Conservation (phyloP, 306 rosid genomes). For the Gastrolobium bilobum region DNA sequence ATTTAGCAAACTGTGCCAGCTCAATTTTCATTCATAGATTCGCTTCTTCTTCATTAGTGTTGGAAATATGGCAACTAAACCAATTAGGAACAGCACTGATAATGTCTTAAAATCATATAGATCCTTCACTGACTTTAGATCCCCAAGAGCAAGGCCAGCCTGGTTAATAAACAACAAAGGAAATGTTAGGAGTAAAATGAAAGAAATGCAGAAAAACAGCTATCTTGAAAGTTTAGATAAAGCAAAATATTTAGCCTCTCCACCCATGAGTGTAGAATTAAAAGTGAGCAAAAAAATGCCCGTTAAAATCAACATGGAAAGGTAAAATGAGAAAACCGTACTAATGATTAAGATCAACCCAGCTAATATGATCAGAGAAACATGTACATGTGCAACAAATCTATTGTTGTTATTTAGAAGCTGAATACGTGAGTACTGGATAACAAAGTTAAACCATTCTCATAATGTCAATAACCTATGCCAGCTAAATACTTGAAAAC, state of each 20-base stretch:
- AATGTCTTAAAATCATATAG: constrained; percentile 90
- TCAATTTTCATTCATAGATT: constrained; percentile 72
- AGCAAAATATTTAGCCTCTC: constrained; percentile 22
- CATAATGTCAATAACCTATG: constrained; percentile 13
- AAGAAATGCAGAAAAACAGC: constrained; percentile 18
- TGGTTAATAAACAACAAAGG: constrained; percentile 51
- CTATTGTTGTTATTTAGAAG: neutral
- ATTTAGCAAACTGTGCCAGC: constrained; percentile 4
- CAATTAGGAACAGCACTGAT: constrained; percentile 88
- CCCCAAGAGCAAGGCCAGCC: constrained; percentile 99
- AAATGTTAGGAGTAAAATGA: constrained; percentile 19
- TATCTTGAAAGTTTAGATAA: constrained; percentile 11
- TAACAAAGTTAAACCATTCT: constrained; percentile 26
- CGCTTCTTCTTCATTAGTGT: constrained; percentile 90
- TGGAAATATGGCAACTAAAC: constrained; percentile 78
- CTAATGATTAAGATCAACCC: constrained; percentile 5
- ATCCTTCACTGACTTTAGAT: constrained; percentile 92
- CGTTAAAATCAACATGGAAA: neutral
- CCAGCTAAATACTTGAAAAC: constrained; percentile 10
- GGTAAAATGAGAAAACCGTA: constrained; percentile 26
- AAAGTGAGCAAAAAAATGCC: neutral
- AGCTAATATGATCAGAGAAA: constrained; percentile 29
- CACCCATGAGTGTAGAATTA: neutral
- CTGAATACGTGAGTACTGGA: neutral
- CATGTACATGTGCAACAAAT: constrained; percentile 6